Evolutionary conservation across 768 basidiomycete species (phyloP).

Genomic region (Cubamyces sp.): DNA sequence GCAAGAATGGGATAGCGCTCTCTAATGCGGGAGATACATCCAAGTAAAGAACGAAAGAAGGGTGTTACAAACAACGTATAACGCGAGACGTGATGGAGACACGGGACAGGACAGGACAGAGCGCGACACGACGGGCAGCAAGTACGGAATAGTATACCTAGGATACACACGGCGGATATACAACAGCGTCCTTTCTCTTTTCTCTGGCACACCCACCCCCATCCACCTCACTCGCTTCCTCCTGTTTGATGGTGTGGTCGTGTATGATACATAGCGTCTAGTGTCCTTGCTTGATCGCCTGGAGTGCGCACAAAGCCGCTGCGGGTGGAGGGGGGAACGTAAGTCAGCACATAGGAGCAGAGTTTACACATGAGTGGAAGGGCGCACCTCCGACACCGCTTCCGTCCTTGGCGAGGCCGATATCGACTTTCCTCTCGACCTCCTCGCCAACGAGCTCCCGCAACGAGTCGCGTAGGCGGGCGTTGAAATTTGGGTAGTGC

Average conservation of each 20-base stretch:
- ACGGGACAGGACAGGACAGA: neutral
- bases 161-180: conserved; percentile 12
- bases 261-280: conserved; percentile 2
- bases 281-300: conserved; percentile 64
- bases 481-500: conserved; percentile 88
- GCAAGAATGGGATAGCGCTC: no score
- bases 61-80: neutral
- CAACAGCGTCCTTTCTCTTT: conserved; percentile 8
- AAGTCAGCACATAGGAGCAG: no score
- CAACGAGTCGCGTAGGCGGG: conserved; percentile 73
- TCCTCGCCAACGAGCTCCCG: conserved; percentile 76
- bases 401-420: conserved; percentile 96
- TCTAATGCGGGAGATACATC: no score
- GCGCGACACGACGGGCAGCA: conserved; percentile 10
- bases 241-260: neutral
- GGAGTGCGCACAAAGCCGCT: conserved; percentile 90
- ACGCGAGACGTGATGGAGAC: neutral
- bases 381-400: conserved; percentile 93
- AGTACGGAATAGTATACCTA: conserved; percentile 20
- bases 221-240: neutral
- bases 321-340: conserved; percentile 10
- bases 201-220: neutral
- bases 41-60: no score
- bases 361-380: neutral
- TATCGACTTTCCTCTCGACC: conserved; percentile 77